Conservation (phyloP, 129 eudicot genomes). For the Logfia minima region DNA sequence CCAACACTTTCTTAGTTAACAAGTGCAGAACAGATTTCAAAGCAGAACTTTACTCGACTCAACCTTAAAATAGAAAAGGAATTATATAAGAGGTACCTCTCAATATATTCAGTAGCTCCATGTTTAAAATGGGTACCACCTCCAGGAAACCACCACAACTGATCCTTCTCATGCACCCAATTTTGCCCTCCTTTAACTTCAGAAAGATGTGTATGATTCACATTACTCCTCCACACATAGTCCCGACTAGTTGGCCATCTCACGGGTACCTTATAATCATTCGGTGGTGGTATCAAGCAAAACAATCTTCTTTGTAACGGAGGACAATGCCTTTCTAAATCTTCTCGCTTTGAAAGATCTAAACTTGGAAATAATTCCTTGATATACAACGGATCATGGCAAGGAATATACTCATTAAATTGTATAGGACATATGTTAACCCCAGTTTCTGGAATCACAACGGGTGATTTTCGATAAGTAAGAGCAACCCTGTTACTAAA, state of each 20-base stretch:
- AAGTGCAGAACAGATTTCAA: not conserved
- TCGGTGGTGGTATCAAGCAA: constrained; percentile 93
- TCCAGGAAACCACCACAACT: constrained; percentile 98
- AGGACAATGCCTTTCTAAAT: constrained; percentile 96
- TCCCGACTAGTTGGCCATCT: constrained; percentile 97
- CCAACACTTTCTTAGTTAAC: constrained; percentile 4
- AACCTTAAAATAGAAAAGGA: not conserved
- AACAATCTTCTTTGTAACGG: constrained; percentile 68
- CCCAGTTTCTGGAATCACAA: constrained; percentile 68
- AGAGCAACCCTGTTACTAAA: constrained; percentile 64
- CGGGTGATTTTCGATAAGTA: constrained; percentile 53
- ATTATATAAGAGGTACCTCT: constrained; percentile 50
- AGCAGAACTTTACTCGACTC: not conserved
- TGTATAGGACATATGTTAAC: constrained; percentile 76
- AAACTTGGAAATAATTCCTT: constrained; percentile 59
- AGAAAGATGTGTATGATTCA: constrained; percentile 90
- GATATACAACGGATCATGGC: constrained; percentile 71
- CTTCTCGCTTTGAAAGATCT: constrained; percentile 72
- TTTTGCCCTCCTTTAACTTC: constrained; percentile 98
- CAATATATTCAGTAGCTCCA: constrained; percentile 89
- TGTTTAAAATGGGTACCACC: constrained; percentile 99
- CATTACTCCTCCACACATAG: constrained; percentile 95
- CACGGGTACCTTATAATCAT: constrained; percentile 87
- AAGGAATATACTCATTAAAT: constrained; percentile 81
- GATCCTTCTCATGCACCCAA: constrained; percentile 91